phyloP scores from a whole-genome alignment of 495 filamentous ascomycete genomes.

The Talaromyces nanjingensis region DNA sequence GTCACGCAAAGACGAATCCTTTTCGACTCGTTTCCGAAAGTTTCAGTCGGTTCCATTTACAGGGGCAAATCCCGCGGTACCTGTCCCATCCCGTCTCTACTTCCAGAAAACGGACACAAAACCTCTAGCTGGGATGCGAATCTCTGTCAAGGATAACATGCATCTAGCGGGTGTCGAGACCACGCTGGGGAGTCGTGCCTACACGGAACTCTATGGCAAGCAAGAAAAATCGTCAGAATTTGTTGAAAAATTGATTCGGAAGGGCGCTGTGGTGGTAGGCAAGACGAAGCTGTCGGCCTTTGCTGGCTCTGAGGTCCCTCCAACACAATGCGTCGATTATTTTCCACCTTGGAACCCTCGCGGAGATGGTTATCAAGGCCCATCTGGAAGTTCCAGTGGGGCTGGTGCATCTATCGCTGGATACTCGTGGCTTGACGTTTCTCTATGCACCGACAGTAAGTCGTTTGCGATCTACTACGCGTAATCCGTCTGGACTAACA shows the following conservation, averaged over 20 bases:
- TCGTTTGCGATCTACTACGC: not conserved
- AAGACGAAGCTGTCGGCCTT: conserved; percentile 55
- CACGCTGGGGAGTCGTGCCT: conserved; percentile 48
- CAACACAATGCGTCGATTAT: conserved; percentile 13
- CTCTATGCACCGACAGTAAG: conserved; percentile 29
- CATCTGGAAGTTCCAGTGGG: conserved; percentile 30
- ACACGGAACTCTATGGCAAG: conserved; percentile 45
- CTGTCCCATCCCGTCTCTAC: conserved; percentile 40
- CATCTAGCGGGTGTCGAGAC: conserved; percentile 47
- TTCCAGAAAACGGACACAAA: conserved; percentile 20
- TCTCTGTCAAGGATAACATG: conserved; percentile 58
- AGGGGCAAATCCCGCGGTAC: too few relatives aligned
- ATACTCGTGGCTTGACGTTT: conserved; percentile 45
- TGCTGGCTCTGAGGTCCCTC: conserved; percentile 44
- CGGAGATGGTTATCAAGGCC: conserved; percentile 40
- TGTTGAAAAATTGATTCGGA: conserved; percentile 50
- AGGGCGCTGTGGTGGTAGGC: conserved; percentile 53
- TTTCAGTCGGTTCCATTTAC: too few relatives aligned
- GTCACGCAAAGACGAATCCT: too few relatives aligned
- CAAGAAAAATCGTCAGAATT: conserved; percentile 35
- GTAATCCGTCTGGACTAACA: too few relatives aligned
- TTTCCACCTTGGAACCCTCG: conserved; percentile 42
- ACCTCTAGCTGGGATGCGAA: conserved; percentile 41
- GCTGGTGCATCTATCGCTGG: conserved; percentile 31
- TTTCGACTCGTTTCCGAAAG: too few relatives aligned